Evolutionary conservation across 495 filamentous ascomycete species (phyloP).

Genomic region (Aspergillus bertholletiae): DNA sequence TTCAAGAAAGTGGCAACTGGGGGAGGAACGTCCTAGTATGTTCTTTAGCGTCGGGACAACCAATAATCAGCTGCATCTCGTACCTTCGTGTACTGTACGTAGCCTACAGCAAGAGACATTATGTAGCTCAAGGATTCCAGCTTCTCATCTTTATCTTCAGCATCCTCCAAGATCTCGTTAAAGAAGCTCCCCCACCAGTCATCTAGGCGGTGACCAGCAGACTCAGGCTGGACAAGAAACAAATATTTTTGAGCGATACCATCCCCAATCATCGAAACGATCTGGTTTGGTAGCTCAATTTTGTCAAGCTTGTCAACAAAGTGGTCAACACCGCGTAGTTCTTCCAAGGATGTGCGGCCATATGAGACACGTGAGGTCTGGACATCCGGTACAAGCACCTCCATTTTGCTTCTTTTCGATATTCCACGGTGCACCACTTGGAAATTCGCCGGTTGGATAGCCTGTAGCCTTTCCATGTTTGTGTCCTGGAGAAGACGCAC

Average conservation of each 20-base stretch:
- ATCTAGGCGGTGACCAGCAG: constrained; percentile 53
- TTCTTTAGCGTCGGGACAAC: constrained; percentile 14
- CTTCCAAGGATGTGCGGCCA: constrained; percentile 60
- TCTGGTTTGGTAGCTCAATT: constrained; percentile 77
- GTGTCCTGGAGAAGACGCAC: constrained; percentile 63
- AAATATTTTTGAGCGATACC: constrained; percentile 76
- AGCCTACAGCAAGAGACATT: constrained; percentile 54
- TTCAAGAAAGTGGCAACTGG: constrained; percentile 61
- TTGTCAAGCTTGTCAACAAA: constrained; percentile 75
- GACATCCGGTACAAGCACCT: constrained; percentile 59
- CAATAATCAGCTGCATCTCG: background rate
- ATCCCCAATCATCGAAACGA: constrained; percentile 73
- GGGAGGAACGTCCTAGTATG: constrained; percentile 55
- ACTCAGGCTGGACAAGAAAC: constrained; percentile 57
- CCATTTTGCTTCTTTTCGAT: constrained; percentile 44
- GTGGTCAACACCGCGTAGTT: constrained; percentile 66
- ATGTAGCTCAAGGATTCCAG: constrained; percentile 43
- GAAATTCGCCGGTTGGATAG: constrained; percentile 29
- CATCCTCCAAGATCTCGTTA: constrained; percentile 52
- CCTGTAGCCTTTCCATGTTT: constrained; percentile 35
- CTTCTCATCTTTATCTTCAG: constrained; percentile 46
- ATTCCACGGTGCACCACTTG: constrained; percentile 43
- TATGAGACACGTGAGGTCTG: constrained; percentile 64
- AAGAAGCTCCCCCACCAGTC: constrained; percentile 64
- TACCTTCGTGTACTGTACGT: constrained; percentile 64